Percentiles rank a stretch among this genome's conserved stretches.
Evolutionary conservation across 345 rosid genomes (phyloP).

Genomic region (Turnera subulata): DNA sequence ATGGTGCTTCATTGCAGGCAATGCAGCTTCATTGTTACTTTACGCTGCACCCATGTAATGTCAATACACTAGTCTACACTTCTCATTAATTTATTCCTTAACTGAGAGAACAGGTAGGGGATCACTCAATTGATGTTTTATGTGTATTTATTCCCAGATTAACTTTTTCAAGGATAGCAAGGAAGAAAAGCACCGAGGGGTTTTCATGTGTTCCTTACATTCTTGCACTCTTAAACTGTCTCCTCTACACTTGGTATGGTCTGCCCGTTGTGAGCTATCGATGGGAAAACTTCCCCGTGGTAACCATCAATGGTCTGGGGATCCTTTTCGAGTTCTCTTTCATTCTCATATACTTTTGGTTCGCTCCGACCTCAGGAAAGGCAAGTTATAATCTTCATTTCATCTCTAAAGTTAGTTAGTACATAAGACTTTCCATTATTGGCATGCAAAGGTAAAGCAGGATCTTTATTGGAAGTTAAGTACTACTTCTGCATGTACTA

Average conservation of each 20-base stretch:
- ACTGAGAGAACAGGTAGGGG: neutral
- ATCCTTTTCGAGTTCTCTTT: slow-evolving; percentile 62
- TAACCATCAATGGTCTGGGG: slow-evolving; percentile 75
- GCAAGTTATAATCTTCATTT: slow-evolving; percentile 22
- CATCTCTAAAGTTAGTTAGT: neutral
- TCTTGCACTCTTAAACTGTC: slow-evolving; percentile 58
- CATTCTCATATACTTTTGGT: slow-evolving; percentile 52
- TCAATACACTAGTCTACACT: neutral
- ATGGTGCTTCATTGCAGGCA: slow-evolving; percentile 50
- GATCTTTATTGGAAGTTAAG: neutral
- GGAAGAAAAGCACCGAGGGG: slow-evolving; percentile 67
- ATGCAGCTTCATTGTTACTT: slow-evolving; percentile 70
- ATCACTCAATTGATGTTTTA: neutral
- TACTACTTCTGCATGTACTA: neutral
- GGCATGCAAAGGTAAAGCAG: neutral
- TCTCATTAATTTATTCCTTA: neutral
- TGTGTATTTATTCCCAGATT: slow-evolving; percentile 37
- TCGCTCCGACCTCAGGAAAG: slow-evolving; percentile 52
- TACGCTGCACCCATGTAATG: slow-evolving; percentile 69
- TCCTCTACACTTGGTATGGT: slow-evolving; percentile 81
- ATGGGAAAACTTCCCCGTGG: slow-evolving; percentile 77
- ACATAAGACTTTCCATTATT: neutral
- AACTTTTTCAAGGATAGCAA: slow-evolving; percentile 62
- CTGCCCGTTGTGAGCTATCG: slow-evolving; percentile 69
- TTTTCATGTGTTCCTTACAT: slow-evolving; percentile 82